phyloP scores from a whole-genome alignment of 257 asterid species.

The Solanum corneliomulleri region DNA sequence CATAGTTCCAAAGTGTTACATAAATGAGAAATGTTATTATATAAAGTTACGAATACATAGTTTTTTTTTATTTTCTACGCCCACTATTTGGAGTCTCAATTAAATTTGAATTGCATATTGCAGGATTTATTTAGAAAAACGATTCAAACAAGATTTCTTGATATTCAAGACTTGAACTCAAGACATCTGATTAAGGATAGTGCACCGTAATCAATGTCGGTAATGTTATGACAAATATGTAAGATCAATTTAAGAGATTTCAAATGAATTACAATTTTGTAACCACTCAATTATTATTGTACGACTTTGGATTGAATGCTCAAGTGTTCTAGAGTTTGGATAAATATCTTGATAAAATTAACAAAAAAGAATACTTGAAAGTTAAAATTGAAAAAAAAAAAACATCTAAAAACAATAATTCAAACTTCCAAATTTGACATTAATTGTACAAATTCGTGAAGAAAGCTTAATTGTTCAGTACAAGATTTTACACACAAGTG shows the following conservation, averaged over 20 bases:
- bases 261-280: neutral
- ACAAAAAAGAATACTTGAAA: neutral
- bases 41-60: neutral
- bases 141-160: too few species aligned
- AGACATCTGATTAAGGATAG: accelerated
- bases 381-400: neutral
- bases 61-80: accelerated
- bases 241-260: neutral
- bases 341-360: neutral
- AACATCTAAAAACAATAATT: neutral
- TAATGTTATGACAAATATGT: neutral
- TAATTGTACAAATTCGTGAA: neutral
- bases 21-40: neutral
- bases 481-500: neutral
- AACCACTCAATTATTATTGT: neutral
- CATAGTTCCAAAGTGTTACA: neutral
- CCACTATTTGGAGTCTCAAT: too few species aligned
- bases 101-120: too few species aligned
- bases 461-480: neutral
- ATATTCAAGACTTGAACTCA: too few species aligned
- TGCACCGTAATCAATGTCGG: accelerated
- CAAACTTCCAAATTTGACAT: neutral
- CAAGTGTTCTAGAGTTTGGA: neutral
- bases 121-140: accelerated
- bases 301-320: neutral